Evolutionary conservation across 805 yeast genomes (phyloP).

Genomic region (Starmerella bacillaris): DNA sequence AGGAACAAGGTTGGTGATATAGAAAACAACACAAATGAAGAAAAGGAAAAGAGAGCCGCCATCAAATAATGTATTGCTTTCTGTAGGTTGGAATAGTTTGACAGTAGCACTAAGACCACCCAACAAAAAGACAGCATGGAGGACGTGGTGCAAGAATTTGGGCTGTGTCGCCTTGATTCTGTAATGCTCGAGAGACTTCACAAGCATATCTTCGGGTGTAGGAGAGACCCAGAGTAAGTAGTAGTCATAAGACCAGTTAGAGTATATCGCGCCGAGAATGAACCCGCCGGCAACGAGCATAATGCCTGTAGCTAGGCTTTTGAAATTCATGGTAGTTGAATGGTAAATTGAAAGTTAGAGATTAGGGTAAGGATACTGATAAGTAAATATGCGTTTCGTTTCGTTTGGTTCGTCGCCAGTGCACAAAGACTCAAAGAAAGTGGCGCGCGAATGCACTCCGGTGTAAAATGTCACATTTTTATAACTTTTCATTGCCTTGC

Average conservation of each 20-base stretch:
- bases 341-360: too few species aligned
- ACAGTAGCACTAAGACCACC: slow-evolving; percentile 59
- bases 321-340: slow-evolving; percentile 20
- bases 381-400: neutral
- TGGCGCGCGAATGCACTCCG: too few species aligned
- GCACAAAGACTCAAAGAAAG: neutral
- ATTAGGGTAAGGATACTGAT: neutral
- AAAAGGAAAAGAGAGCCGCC: slow-evolving; percentile 67
- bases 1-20: slow-evolving; percentile 67
- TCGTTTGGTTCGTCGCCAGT: neutral
- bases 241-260: slow-evolving; percentile 70
- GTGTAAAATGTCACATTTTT: too few species aligned
- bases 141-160: slow-evolving; percentile 34
- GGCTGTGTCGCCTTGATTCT: slow-evolving; percentile 55
- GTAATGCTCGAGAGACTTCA: slow-evolving; percentile 53
- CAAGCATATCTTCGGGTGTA: slow-evolving; percentile 37
- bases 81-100: slow-evolving; percentile 73
- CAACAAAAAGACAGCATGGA: slow-evolving; percentile 42
- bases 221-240: slow-evolving; percentile 48
- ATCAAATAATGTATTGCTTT: slow-evolving; percentile 72
- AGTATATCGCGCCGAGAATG: slow-evolving; percentile 58
- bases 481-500: too few species aligned
- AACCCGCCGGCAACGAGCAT: slow-evolving; percentile 40
- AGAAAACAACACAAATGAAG: slow-evolving; percentile 57
- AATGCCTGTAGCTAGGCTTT: slow-evolving; percentile 19